Conservation (phyloP, 495 filamentous ascomycete genomes). For the Annulohypoxylon maeteangense region DNA sequence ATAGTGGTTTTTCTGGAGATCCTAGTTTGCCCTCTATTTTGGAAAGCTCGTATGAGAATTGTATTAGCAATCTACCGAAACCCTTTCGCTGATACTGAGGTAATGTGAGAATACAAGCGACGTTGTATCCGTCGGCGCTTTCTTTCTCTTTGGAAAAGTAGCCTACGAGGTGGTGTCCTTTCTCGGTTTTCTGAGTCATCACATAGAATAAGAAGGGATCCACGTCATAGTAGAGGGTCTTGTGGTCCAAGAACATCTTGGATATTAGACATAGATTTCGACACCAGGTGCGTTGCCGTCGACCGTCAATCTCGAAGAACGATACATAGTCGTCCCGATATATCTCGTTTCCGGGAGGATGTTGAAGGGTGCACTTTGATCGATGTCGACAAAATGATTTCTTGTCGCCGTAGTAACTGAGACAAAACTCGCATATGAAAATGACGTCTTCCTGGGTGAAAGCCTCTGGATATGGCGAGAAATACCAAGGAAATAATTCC, state of each 20-base stretch:
- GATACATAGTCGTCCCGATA: slow-evolving; percentile 94
- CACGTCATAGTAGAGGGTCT: slow-evolving; percentile 99
- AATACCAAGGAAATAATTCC: slow-evolving; percentile 98
- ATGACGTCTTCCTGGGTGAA: slow-evolving; percentile 88
- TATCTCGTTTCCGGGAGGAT: slow-evolving; percentile 97
- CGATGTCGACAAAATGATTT: slow-evolving; percentile 87
- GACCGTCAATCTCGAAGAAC: slow-evolving; percentile 97
- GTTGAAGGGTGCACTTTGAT: slow-evolving; percentile 87
- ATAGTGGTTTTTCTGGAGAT: slow-evolving; percentile 95
- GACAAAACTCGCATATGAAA: slow-evolving; percentile 97
- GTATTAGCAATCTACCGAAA: slow-evolving; percentile 91
- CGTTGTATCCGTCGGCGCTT: slow-evolving; percentile 93
- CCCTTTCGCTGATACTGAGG: slow-evolving; percentile 96
- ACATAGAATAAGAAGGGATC: slow-evolving; percentile 99
- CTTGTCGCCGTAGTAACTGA: slow-evolving; percentile 84
- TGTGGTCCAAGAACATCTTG: slow-evolving; percentile 98
- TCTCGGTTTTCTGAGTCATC: slow-evolving; percentile 88
- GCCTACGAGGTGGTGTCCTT: slow-evolving; percentile 91
- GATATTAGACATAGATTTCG: slow-evolving; percentile 93
- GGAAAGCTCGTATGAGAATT: slow-evolving; percentile 97
- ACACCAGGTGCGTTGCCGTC: slow-evolving; percentile 95
- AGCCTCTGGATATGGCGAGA: slow-evolving; percentile 91
- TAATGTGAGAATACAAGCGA: slow-evolving; percentile 95
- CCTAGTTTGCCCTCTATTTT: slow-evolving; percentile 95
- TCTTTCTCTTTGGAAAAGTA: slow-evolving; percentile 99